phyloP scores from a whole-genome alignment of 345 rosid species.

The Sisymbrium altissimum region DNA sequence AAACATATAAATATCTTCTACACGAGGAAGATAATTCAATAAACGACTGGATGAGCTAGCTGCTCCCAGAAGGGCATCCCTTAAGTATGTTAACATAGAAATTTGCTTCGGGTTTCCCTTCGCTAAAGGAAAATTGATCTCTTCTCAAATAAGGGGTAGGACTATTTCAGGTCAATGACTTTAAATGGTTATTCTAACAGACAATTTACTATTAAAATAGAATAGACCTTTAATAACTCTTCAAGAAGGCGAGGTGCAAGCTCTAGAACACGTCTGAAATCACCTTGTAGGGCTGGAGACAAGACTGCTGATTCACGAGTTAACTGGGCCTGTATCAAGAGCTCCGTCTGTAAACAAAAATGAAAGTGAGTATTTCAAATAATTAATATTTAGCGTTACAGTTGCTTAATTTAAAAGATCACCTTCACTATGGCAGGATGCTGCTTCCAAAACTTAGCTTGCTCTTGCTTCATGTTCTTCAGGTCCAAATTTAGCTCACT shows the following conservation, averaged over 20 bases:
- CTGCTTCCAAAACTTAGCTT: slow-evolving; percentile 98
- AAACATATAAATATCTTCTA: background rate
- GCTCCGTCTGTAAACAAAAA: slow-evolving; percentile 62
- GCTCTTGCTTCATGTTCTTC: slow-evolving; percentile 98
- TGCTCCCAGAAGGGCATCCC: background rate
- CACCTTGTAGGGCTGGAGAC: slow-evolving; percentile 73
- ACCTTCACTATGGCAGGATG: slow-evolving; percentile 98
- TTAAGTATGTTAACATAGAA: background rate
- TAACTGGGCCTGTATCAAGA: slow-evolving; percentile 97
- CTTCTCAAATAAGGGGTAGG: background rate
- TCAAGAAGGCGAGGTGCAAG: slow-evolving; percentile 97
- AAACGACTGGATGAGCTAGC: slow-evolving; percentile 1
- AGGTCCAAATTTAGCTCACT: slow-evolving; percentile 94
- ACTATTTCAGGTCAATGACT: background rate
- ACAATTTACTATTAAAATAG: background rate
- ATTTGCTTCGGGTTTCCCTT: background rate
- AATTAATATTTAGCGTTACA: background rate
- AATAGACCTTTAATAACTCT: slow-evolving; percentile 82
- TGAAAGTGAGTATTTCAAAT: slow-evolving; percentile 14
- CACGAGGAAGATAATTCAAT: slow-evolving; percentile 1
- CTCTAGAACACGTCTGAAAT: slow-evolving; percentile 83
- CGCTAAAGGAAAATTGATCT: background rate
- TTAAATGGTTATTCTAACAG: slow-evolving; percentile 1
- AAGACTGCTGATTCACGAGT: slow-evolving; percentile 70
- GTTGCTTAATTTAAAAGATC: slow-evolving; percentile 20